phyloP scores from a whole-genome alignment of 2,329 filamentous ascomycete species.

The Arthroderma uncinatum region DNA sequence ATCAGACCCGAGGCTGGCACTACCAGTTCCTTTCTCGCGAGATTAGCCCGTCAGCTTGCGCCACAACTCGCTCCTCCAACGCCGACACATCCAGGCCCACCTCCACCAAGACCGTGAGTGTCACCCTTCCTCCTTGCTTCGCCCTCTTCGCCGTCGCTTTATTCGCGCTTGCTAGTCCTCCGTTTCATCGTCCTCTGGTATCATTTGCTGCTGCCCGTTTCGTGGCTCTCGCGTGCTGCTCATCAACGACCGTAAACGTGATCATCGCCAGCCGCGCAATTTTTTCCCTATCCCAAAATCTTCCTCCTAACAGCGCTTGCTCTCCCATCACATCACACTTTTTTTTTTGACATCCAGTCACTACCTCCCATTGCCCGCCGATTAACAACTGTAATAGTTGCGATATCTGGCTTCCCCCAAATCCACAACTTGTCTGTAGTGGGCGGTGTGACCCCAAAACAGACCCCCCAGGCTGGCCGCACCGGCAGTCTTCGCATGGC shows the following conservation, averaged over 20 bases:
- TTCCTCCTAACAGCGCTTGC: background rate
- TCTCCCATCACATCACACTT: background rate
- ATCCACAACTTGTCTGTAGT: background rate
- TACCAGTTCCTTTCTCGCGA: background rate
- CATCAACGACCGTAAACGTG: slow-evolving; percentile 2
- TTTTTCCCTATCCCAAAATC: background rate
- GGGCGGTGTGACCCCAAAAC: background rate
- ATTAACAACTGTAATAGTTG: background rate
- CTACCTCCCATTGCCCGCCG: background rate
- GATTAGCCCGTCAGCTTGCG: slow-evolving; percentile 8
- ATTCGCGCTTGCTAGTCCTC: background rate
- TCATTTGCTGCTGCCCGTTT: background rate
- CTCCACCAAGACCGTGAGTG: background rate
- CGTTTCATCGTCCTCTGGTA: slow-evolving; percentile 3
- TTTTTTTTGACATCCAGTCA: background rate
- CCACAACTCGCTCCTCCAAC: slow-evolving; percentile 5
- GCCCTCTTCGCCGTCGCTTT: slow-evolving; percentile 5
- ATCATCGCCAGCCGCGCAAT: background rate
- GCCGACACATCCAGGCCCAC: slow-evolving; percentile 6
- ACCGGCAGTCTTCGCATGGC: slow-evolving; percentile 29
- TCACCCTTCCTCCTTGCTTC: slow-evolving; percentile 3
- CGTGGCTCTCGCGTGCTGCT: slow-evolving; percentile 1
- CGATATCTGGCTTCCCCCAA: background rate
- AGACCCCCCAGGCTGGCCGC: slow-evolving; percentile 10
- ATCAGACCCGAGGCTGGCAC: slow-evolving; percentile 4